phyloP scores from a whole-genome alignment of 1,284 basidiomycete genomes.

The Cutaneotrichosporon dermatis region DNA sequence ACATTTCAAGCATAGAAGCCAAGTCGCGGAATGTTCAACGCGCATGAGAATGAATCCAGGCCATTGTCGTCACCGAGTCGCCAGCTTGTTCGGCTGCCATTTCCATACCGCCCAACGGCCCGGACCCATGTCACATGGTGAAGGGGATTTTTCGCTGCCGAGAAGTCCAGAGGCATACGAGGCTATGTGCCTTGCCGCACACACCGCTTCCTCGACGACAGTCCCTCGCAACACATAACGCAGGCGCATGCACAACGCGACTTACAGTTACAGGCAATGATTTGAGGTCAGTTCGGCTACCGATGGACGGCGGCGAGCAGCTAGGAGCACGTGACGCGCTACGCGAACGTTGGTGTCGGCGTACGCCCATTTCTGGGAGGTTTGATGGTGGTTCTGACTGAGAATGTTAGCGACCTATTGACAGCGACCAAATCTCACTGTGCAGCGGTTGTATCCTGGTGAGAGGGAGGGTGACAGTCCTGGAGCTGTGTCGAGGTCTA shows the following conservation, averaged over 20 bases:
- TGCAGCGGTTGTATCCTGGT: conserved; percentile 7
- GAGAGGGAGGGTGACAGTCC: conserved; percentile 6
- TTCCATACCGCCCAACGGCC: neutral
- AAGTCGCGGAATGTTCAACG: neutral
- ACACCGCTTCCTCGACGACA: neutral
- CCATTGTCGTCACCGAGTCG: too few relatives aligned
- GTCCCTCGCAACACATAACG: too few relatives aligned
- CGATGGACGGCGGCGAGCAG: conserved; percentile 9
- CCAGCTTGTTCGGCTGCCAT: neutral
- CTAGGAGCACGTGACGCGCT: conserved; percentile 17
- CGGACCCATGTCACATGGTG: too few relatives aligned
- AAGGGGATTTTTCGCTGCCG: too few relatives aligned
- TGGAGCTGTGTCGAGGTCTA: conserved; percentile 9
- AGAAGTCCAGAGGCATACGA: too few relatives aligned
- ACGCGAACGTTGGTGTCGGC: conserved; percentile 8
- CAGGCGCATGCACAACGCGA: too few relatives aligned
- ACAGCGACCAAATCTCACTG: conserved; percentile 4
- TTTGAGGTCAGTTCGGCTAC: conserved; percentile 15
- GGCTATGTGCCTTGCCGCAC: neutral
- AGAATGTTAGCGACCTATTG: neutral
- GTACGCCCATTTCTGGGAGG: conserved; percentile 6
- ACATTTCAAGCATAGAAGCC: too few relatives aligned
- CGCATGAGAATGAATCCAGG: too few relatives aligned
- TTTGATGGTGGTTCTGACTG: conserved; percentile 15
- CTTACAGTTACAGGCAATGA: conserved; percentile 20